These are phyloP conservation scores for Cornus florida DNA, from an alignment of 148 eudicot species.

Conservation along the genomic window DNA sequence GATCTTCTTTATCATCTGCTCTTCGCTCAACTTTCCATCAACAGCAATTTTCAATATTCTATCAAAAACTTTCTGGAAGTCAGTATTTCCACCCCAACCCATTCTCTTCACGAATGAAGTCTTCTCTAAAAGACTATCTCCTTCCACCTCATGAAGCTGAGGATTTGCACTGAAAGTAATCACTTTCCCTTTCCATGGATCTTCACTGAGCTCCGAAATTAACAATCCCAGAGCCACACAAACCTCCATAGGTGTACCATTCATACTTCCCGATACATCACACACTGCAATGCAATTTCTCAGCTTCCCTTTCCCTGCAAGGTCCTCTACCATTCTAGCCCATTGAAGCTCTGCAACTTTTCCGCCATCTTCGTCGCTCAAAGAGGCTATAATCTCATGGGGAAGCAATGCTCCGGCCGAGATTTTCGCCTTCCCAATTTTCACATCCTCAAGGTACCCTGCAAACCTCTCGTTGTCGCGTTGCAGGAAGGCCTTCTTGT, in stretches of 20 bases:
- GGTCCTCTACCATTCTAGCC: conserved; percentile 53
- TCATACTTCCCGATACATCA: conserved; percentile 49
- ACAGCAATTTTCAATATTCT: conserved; percentile 33
- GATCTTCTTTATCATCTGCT: conserved; percentile 45
- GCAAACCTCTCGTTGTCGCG: conserved; percentile 34
- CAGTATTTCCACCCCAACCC: conserved; percentile 26
- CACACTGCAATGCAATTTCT: conserved; percentile 44
- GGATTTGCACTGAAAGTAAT: conserved; percentile 37
- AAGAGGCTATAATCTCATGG: conserved; percentile 36
- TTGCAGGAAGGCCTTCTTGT: conserved; percentile 25
- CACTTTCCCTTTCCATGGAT: conserved; percentile 12
- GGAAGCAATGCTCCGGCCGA: conserved; percentile 61
- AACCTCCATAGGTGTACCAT: conserved; percentile 41
- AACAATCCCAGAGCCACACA: conserved; percentile 38
- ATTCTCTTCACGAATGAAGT: conserved; percentile 23
- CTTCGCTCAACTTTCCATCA: conserved; percentile 17
- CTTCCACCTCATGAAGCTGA: conserved; percentile 20
- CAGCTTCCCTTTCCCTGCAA: conserved; percentile 33
- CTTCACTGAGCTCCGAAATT: conserved; percentile 26
- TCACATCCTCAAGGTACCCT: conserved; percentile 39
- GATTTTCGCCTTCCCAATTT: conserved; percentile 41
- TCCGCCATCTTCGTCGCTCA: conserved; percentile 17
- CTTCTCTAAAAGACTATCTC: conserved; percentile 20
- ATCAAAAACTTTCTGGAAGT: conserved; percentile 49
- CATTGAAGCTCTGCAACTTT: conserved; percentile 51